Evolutionary conservation across 2,329 filamentous ascomycete genomes (phyloP), one percentile per base, ranked within the genome.

Genomic region (Aspergillus quadricinctus): DNA sequence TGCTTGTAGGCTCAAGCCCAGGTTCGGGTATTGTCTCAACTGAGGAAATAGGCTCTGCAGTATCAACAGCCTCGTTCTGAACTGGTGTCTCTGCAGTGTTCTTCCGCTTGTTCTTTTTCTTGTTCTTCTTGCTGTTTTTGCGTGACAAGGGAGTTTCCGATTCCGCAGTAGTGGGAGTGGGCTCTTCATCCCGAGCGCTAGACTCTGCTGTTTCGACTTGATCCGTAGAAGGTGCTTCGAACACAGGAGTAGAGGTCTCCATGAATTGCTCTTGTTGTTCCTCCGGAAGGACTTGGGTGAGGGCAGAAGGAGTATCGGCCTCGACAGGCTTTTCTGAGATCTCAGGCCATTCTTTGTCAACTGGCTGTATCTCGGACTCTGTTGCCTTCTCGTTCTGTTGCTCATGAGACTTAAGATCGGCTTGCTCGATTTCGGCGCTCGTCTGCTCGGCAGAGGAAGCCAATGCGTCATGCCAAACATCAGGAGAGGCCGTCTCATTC

Each of bases 41-140:
- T 10, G 27, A 50, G 35, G 50, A 7, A 9, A 57, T 59, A 49
- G 52, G 40, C 17, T 52, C 48, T 40, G 53, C 7, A 8, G 40
- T 23, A 35, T 57, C 53, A 2, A 45, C 37, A 8, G 53, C 4
- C 45, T 63, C 60, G 4, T 41, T 11, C 10, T 57, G 57, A 23
- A 28, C 40, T 6, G 48, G 27, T 6, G 41, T 29, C 37, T 58
- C 57, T 10, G 49, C 41, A 29, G 40, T 48, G 35, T 48, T 56
- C 50, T 66, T 63, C 11, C 58, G 56, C 54, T 59, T 62, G 48
- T 62, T 66, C 48, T 66, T 65, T 55, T 64, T 64, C 53, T 60
- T 59, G 40, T 60, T 64, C 53, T 63, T 63, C 40, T 62, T 66
- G 55, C 61, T 62, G 23, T 19, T 52, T 31, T 60, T 63, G 40